Evolutionary conservation across 805 yeast species (phyloP), one percentile per base, ranked within the genome.

Genomic region (Cyberlindnera mycetangii): DNA sequence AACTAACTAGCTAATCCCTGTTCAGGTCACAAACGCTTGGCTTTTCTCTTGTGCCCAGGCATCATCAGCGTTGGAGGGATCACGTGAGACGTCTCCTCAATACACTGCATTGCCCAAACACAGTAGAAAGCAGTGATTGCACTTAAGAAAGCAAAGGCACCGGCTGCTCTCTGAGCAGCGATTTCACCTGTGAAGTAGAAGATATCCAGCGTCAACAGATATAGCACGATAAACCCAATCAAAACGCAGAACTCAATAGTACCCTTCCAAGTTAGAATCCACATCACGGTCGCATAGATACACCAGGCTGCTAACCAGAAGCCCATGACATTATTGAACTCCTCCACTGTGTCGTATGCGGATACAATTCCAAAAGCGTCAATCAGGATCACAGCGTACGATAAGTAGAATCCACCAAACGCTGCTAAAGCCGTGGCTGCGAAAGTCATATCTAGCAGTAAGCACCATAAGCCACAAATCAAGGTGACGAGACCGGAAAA

Each of bases 371-470:
- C 74, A 53, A 76, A 76, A 6, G 69, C 59, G 33, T 69, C 69
- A 48, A 74, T 69, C 43, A 68, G 57, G 7, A 77, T 62, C 42
- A 73, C 71, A 3, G 76, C 75, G 54, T 68, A 77, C 4, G 75
- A 65, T 42, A 74, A 60, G 76, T 80, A 78, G 56, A 78, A 78
- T 1, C 79, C 76, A 19, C 82, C 83, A 61, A 71, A 78, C 57
- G 74, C 70, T 21, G 70, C 62, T 40, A 78, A 68, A 1, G 78
- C 76, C 35, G 79, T 71, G 31, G 72, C 73, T 19, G 78, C 83
- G 71, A 79, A 78, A 1, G 79, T 73, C 58, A 76, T 77, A 38
- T 79, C 80, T 31, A 71, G 55, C 16, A 70, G 50, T 39, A 77
- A 57, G 53, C 79, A 77, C 69, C 79, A 70, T 9, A 75, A 52